phyloP scores from a whole-genome alignment of 352 stramenopile genomes.

The Aphanomyces astaci region DNA sequence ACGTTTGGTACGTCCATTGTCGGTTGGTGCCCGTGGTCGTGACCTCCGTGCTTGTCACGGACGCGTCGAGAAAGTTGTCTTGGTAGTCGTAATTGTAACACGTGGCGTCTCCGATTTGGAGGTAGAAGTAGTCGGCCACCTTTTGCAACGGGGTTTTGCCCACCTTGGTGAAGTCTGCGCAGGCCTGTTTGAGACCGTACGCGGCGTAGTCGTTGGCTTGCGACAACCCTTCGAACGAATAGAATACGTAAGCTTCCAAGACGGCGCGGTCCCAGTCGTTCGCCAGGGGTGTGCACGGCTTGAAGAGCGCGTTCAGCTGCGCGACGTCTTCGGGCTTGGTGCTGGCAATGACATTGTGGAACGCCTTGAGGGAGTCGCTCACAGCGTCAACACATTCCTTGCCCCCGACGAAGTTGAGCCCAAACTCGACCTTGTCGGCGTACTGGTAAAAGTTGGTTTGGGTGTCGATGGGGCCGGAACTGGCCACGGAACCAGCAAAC shows the following conservation, averaged over 20 bases:
- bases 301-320: slow-evolving; percentile 17
- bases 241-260: slow-evolving; percentile 2
- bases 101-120: too few species aligned
- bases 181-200: not conserved
- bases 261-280: slow-evolving; percentile 2
- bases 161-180: not conserved
- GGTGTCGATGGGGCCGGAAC: slow-evolving; percentile 63
- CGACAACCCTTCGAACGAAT: not conserved
- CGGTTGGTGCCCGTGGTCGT: slow-evolving; percentile 35
- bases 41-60: slow-evolving; percentile 72
- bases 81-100: slow-evolving; percentile 79
- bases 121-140: not conserved
- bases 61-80: slow-evolving; percentile 46
- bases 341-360: slow-evolving; percentile 9
- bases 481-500: slow-evolving; percentile 21
- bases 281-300: slow-evolving; percentile 8
- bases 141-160: slow-evolving; percentile 10
- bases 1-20: slow-evolving; percentile 50
- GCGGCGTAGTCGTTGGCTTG: slow-evolving; percentile 14
- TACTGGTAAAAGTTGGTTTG: slow-evolving; percentile 59
- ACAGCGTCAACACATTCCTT: slow-evolving; percentile 53
- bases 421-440: slow-evolving; percentile 63
- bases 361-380: slow-evolving; percentile 39
- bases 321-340: slow-evolving; percentile 14
- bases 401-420: slow-evolving; percentile 59